These are phyloP conservation scores for Calocybe gambosa DNA, from an alignment of 1,284 basidiomycete genomes.

Conservation along the genomic window DNA sequence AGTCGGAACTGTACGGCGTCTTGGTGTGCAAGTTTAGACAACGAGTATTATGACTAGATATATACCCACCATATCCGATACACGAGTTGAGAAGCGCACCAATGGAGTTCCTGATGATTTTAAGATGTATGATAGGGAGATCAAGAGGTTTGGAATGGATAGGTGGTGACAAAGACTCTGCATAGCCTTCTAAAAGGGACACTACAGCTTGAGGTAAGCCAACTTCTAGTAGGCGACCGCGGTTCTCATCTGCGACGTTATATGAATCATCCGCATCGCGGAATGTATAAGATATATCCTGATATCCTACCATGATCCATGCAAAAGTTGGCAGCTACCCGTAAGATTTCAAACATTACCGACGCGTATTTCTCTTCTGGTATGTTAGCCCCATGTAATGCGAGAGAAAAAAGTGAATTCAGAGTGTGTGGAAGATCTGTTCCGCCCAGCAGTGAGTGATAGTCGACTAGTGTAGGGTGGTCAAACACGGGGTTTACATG, in stretches of 20 bases:
- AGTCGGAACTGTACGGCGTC: constrained; percentile 67
- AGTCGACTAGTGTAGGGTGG: constrained; percentile 43
- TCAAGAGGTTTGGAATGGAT: constrained; percentile 37
- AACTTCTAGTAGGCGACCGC: constrained; percentile 61
- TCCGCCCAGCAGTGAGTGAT: constrained; percentile 62
- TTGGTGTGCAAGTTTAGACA: constrained; percentile 23
- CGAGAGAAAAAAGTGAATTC: constrained; percentile 49
- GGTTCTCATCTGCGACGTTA: constrained; percentile 48
- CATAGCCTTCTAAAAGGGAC: constrained; percentile 63
- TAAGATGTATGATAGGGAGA: constrained; percentile 57
- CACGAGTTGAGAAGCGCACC: constrained; percentile 79
- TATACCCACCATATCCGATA: constrained; percentile 61
- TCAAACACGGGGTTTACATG: constrained; percentile 12
- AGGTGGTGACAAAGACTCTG: constrained; percentile 42
- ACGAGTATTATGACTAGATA: not conserved
- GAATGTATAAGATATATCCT: not conserved
- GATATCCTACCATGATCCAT: constrained; percentile 73
- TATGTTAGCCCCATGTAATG: constrained; percentile 42
- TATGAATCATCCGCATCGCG: constrained; percentile 1
- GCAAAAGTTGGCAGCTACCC: constrained; percentile 73
- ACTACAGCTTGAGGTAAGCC: constrained; percentile 62
- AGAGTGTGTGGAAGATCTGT: constrained; percentile 59
- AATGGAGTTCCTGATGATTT: constrained; percentile 70
- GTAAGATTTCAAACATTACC: constrained; percentile 59
- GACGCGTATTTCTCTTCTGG: constrained; percentile 39